Evolutionary conservation across 768 basidiomycete genomes (phyloP), one percentile per base, ranked within the genome.

Genomic region (Pulveroboletus sp.): DNA sequence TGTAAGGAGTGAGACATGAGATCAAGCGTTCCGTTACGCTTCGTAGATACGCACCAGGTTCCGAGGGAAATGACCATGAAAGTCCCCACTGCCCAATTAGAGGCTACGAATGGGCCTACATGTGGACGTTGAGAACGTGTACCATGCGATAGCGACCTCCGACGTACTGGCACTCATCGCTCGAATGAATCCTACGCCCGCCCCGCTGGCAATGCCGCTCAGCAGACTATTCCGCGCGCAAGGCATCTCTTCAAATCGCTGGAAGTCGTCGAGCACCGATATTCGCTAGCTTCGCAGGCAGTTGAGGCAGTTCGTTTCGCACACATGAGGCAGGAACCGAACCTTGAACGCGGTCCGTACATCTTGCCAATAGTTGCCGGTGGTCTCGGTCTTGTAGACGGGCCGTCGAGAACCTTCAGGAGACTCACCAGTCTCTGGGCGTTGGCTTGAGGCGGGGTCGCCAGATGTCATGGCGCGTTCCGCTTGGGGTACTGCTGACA

Each of bases 81-180:
- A 2, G 88, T 83, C 6, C 80, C 86, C 17, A 89, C 75, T 13
- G 85, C 87, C 89, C 89, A 92, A 62, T 89, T 81, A 3, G 79
- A 83, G 31, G 86, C 88, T 32, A 80, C 73, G 49, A 86, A 73
- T 1, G 81, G 75, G 27, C 74, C 89, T 55, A 44, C 34, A 5
- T 14, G 27, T 29, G 14, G 39, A 24, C 4, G 23, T 34, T 62
- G 36, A 64, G 53, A 35, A 31, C 31, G 14, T 32, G 41, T 16
- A 31, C 16, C 22, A 22, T 39, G 14, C 20, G 37, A 24, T 10
- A n/a, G 45, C 20, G 40, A 34, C 49, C 6, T 43, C 12, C 32
- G 34, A 73, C 83, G 48, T 64, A 89, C 89, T 72, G 11, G 80
- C 68, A 59, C 77, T 77, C 58, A 89, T 67, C 3, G 81, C 83